These are phyloP conservation scores for Fusarium stilboides DNA, from an alignment of 2,329 filamentous ascomycete genomes.

Conservation along the genomic window DNA sequence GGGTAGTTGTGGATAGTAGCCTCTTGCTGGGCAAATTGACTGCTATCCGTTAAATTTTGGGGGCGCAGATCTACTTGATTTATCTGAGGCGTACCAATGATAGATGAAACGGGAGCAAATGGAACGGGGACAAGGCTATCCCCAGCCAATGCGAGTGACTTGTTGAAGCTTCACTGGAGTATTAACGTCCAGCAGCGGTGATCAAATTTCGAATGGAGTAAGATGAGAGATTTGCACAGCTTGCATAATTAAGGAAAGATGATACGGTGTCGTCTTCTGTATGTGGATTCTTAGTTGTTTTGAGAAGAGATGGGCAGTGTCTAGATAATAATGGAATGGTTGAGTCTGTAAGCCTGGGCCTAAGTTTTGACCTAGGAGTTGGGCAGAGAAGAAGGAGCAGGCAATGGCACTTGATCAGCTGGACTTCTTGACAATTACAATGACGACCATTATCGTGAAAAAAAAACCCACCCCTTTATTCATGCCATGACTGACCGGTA, in stretches of 20 bases:
- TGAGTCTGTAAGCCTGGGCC: not conserved
- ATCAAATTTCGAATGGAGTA: not conserved
- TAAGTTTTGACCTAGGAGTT: not conserved
- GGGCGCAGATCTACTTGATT: constrained; percentile 15
- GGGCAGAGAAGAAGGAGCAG: not conserved
- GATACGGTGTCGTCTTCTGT: not conserved
- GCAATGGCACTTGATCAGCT: too few relatives aligned
- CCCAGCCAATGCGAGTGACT: not conserved
- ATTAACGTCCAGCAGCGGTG: not conserved
- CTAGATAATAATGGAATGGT: not conserved
- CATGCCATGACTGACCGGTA: constrained; percentile 19
- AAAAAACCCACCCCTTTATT: constrained; percentile 3
- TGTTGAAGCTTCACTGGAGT: constrained; percentile 3
- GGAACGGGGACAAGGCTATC: constrained; percentile 3
- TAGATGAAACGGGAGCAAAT: constrained; percentile 11
- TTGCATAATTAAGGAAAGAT: not conserved
- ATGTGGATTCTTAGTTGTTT: not conserved
- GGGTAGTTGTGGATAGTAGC: not conserved
- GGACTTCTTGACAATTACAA: constrained; percentile 15
- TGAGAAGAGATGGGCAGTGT: not conserved
- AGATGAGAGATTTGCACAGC: not conserved
- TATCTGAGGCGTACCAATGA: constrained; percentile 4
- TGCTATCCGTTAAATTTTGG: not conserved
- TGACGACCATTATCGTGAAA: constrained; percentile 10
- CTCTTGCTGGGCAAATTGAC: not conserved